phyloP scores from a whole-genome alignment of 139 green algal genomes.

The Chlamydomonas sphaeroides region DNA sequence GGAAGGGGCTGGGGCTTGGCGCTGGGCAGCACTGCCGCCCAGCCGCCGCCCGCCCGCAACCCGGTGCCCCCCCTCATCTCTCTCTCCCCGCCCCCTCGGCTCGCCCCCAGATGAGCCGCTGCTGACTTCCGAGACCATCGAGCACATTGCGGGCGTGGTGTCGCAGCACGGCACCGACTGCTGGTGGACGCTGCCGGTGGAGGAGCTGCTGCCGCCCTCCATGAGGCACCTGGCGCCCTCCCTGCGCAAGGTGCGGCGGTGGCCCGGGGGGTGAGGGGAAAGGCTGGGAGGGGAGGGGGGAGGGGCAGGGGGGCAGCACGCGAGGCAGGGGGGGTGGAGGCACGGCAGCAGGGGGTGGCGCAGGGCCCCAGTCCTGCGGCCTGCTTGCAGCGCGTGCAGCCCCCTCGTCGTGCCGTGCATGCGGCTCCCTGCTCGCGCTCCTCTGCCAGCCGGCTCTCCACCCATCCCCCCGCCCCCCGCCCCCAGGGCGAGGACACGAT shows the following conservation, averaged over 20 bases:
- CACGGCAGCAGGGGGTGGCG: too few species aligned
- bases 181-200: conserved; percentile 83
- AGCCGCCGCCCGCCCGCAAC: background rate
- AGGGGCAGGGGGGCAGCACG: too few species aligned
- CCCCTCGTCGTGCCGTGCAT: too few species aligned
- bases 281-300: too few species aligned
- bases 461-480: background rate
- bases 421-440: too few species aligned
- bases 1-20: too few species aligned
- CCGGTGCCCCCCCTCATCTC: background rate
- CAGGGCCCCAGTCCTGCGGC: too few species aligned
- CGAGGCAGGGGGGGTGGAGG: too few species aligned
- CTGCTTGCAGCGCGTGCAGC: too few species aligned
- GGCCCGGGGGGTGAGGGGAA: background rate
- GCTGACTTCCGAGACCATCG: conserved; percentile 90
- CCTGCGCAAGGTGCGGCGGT: background rate
- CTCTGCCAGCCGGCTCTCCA: too few species aligned
- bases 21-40: too few species aligned
- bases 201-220: conserved; percentile 89
- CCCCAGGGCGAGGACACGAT: conserved; percentile 95
- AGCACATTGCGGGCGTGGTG: conserved; percentile 83
- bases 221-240: conserved; percentile 52
- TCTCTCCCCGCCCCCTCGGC: too few species aligned
- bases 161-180: conserved; percentile 83
- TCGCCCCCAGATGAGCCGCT: conserved; percentile 85